These are phyloP conservation scores for Talaromyces wortmannii DNA, from an alignment of 495 filamentous ascomycete species.

Conservation along the genomic window DNA sequence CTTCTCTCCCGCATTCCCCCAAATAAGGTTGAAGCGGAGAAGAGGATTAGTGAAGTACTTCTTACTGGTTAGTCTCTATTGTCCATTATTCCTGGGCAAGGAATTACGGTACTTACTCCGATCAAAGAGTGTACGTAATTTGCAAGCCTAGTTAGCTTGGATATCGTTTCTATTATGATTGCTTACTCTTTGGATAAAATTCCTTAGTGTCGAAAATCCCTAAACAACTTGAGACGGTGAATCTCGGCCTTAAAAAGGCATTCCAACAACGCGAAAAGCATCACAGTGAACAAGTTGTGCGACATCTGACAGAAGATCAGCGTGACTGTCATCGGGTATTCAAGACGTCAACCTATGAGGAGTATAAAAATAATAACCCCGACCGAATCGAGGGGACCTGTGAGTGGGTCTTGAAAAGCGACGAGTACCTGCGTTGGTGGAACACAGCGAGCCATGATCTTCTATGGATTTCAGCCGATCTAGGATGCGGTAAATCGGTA, in stretches of 20 bases:
- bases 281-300: constrained; percentile 4
- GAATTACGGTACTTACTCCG: background rate
- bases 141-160: background rate
- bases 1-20: constrained; percentile 6
- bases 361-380: constrained; percentile 22
- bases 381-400: constrained; percentile 22
- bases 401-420: constrained; percentile 23
- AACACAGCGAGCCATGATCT: constrained; percentile 12
- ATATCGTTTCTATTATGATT: background rate
- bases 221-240: constrained; percentile 12
- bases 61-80: no score
- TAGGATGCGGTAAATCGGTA: constrained; percentile 36
- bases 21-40: constrained; percentile 4
- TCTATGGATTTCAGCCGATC: constrained; percentile 29
- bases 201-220: constrained; percentile 25
- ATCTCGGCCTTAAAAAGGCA: constrained; percentile 16
- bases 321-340: constrained; percentile 17
- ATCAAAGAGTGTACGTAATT: background rate
- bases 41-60: constrained; percentile 2
- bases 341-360: constrained; percentile 16
- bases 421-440: constrained; percentile 14
- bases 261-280: constrained; percentile 11
- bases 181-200: background rate
- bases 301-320: constrained; percentile 14
- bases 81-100: background rate